Conservation (phyloP, 2,329 filamentous ascomycete genomes). For the Botrytis hyacinthi region DNA sequence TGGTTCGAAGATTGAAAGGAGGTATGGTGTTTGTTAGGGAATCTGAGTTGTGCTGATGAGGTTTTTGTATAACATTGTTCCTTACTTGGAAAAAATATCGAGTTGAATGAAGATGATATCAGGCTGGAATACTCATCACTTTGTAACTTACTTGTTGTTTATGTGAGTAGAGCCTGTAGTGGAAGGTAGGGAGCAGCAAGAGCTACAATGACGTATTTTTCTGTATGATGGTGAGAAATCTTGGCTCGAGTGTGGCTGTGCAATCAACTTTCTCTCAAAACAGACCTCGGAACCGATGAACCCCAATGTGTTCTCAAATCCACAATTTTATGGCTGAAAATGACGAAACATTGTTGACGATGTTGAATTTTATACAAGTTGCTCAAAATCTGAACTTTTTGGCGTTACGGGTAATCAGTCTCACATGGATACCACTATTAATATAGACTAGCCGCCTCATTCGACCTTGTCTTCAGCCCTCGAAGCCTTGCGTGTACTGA, state of each 20-base stretch:
- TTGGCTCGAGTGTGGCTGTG: conserved; percentile 6
- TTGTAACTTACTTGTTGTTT: background rate
- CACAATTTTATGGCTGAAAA: background rate
- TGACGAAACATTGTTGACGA: background rate
- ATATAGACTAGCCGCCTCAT: background rate
- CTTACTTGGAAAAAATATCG: conserved; percentile 6
- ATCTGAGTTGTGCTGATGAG: background rate
- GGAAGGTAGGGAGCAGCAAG: background rate
- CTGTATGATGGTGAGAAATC: background rate
- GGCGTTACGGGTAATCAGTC: background rate
- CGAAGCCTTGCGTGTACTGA: background rate
- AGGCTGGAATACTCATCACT: background rate
- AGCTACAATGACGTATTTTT: conserved; percentile 12
- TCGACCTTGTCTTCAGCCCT: background rate
- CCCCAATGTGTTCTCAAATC: background rate
- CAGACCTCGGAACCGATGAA: background rate
- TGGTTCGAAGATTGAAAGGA: background rate
- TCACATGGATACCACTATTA: background rate
- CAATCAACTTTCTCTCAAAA: background rate
- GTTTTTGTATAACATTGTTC: conserved; percentile 2
- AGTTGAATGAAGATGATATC: background rate
- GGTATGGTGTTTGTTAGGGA: background rate
- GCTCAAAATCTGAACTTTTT: fast-evolving
- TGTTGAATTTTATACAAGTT: background rate
- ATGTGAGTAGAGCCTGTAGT: background rate